Evolutionary conservation across 2,329 filamentous ascomycete genomes (phyloP), one percentile per base, ranked within the genome.

Genomic region (Colletotrichum lini): DNA sequence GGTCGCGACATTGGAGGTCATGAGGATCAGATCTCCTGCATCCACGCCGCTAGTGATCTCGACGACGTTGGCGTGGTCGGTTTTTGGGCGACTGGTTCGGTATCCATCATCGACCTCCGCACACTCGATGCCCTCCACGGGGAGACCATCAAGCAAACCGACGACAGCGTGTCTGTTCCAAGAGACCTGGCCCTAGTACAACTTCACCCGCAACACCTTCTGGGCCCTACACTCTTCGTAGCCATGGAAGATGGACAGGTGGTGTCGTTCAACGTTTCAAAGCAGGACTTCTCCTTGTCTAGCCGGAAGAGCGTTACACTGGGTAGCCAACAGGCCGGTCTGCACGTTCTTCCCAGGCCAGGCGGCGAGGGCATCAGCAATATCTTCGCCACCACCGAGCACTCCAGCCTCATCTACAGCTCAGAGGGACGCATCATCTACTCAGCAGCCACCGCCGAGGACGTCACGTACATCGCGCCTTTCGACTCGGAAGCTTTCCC

Each of bases 191-290:
- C 92, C 0, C 87, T 98, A 9, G 92, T 94, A 6, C 91, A 95
- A 72, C 87, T 98, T 4, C 88, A 98, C 54, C 91, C 92, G 16
- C 85, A 87, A 8, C 76, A 82, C 9, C 67, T 80, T 10, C 82
- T 84, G 8, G 89, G 88, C 0, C 92, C 94, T 0, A 98, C 93
- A 0, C 86, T 99, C 0, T 93, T 99, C 72, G 88, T 98, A 42
- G 93, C 96, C 15, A 93, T 98, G 88, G 94, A 97, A 58, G 96
- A 98, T 80, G 96, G 96, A 4, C 94, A 93, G 72, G 93, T 99
- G 1, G 88, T 97, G 61, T 96, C 93, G 0, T 98, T 95, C 78
- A 89, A 90, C 42, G 87, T 98, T 45, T 89, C 93, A 42, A 81
- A 84, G 0, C 76, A 82, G 0, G 88, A 89, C n/a, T 89, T 89